phyloP scores from a whole-genome alignment of 768 basidiomycete genomes.

The Sistotremastrum suecicum region DNA sequence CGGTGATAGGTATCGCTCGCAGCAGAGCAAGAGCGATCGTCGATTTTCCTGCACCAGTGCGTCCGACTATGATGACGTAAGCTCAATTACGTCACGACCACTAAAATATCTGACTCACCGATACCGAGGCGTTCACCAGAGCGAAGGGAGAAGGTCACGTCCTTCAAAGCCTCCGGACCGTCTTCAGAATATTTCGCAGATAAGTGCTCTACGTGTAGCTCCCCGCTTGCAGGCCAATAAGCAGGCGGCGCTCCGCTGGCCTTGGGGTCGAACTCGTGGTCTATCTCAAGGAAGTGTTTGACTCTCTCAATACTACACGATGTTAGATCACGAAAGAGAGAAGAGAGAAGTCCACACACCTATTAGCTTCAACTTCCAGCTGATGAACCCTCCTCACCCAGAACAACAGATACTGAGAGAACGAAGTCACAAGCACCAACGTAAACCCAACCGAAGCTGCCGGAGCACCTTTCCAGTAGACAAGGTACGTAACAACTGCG shows the following conservation, averaged over 20 bases:
- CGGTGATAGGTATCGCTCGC: conserved; percentile 17
- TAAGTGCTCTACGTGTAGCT: conserved; percentile 22
- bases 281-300: conserved; percentile 23
- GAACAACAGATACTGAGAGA: conserved; percentile 4
- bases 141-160: conserved; percentile 9
- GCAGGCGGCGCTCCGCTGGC: conserved; percentile 21
- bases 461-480: conserved; percentile 19
- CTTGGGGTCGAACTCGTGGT: conserved; percentile 19
- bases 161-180: background rate
- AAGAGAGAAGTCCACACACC: conserved; percentile 16
- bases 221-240: conserved; percentile 26
- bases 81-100: background rate
- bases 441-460: conserved; percentile 7
- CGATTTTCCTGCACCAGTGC: conserved; percentile 23
- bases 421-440: conserved; percentile 1
- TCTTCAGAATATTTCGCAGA: conserved; percentile 15
- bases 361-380: conserved; percentile 30
- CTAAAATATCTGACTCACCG: conserved; percentile 19
- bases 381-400: conserved; percentile 29
- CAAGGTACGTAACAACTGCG: conserved; percentile 38
- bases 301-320: conserved; percentile 19
- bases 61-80: conserved; percentile 21
- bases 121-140: conserved; percentile 19
- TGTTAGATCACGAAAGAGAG: too few species aligned
- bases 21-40: conserved; percentile 18